Percentiles rank a stretch among this genome's conserved stretches.
Evolutionary conservation across 495 filamentous ascomycete species (phyloP).

Genomic region (Pyrenula massariospora): DNA sequence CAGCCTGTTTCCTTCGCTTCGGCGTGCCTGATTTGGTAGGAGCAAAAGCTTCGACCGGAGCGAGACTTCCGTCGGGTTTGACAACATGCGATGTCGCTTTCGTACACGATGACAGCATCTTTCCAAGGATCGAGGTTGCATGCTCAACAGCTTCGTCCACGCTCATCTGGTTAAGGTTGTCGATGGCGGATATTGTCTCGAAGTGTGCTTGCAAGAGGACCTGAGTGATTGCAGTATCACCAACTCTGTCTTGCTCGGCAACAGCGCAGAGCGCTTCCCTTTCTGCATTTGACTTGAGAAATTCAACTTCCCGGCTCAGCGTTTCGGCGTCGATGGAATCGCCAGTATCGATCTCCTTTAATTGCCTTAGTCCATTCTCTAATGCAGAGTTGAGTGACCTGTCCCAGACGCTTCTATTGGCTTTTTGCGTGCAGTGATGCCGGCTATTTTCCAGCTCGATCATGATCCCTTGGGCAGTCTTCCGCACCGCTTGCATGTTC

Average conservation of each 20-base stretch:
- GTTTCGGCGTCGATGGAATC: slow-evolving; percentile 62
- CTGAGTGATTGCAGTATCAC: slow-evolving; percentile 67
- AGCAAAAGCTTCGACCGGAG: slow-evolving; percentile 47
- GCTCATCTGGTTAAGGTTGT: slow-evolving; percentile 65
- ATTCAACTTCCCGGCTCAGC: slow-evolving; percentile 69
- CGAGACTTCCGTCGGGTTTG: slow-evolving; percentile 73
- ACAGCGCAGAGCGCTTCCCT: slow-evolving; percentile 69
- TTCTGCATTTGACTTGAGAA: slow-evolving; percentile 72
- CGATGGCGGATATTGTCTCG: slow-evolving; percentile 72
- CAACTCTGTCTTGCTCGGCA: slow-evolving; percentile 70
- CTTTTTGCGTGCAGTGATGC: slow-evolving; percentile 75
- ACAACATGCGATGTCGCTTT: slow-evolving; percentile 68
- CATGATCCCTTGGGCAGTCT: slow-evolving; percentile 76
- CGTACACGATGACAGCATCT: slow-evolving; percentile 65
- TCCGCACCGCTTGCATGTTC: slow-evolving; percentile 65
- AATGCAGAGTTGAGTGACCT: slow-evolving; percentile 74
- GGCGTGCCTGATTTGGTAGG: slow-evolving; percentile 59
- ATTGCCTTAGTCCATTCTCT: slow-evolving; percentile 68
- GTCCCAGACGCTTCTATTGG: slow-evolving; percentile 77
- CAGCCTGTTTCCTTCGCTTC: slow-evolving; percentile 57
- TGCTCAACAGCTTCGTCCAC: slow-evolving; percentile 70
- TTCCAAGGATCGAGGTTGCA: slow-evolving; percentile 66
- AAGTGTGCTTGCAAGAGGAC: slow-evolving; percentile 81
- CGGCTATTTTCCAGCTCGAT: slow-evolving; percentile 79
- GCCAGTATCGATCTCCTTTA: slow-evolving; percentile 59